phyloP scores from a whole-genome alignment of 164 flowering plant species.

The Brasenia schreberi region DNA sequence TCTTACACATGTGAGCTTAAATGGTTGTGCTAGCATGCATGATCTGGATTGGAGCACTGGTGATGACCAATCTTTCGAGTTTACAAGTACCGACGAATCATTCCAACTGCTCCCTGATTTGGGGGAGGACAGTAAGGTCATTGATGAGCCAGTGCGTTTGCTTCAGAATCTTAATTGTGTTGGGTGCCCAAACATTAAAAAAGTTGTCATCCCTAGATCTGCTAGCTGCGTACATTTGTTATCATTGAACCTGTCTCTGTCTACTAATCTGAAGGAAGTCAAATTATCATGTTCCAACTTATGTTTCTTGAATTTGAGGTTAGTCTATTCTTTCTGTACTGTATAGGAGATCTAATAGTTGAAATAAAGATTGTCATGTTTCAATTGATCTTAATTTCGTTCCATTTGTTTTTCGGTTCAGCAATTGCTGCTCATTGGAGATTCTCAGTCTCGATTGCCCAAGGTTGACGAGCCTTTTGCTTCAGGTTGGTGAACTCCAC shows the following conservation, averaged over 20 bases:
- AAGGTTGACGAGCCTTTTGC: slow-evolving; percentile 73
- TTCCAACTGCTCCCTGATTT: slow-evolving; percentile 9
- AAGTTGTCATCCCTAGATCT: slow-evolving; percentile 58
- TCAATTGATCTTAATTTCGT: neutral
- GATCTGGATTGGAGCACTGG: slow-evolving; percentile 74
- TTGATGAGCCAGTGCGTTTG: slow-evolving; percentile 35
- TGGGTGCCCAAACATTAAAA: slow-evolving; percentile 81
- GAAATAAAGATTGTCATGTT: neutral
- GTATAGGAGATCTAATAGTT: neutral
- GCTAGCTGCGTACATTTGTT: slow-evolving; percentile 66
- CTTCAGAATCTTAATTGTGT: slow-evolving; percentile 88
- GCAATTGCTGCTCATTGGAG: slow-evolving; percentile 81
- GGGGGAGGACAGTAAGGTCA: slow-evolving; percentile 12
- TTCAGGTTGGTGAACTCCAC: slow-evolving; percentile 53
- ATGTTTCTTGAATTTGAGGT: slow-evolving; percentile 82
- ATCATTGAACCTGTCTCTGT: slow-evolving; percentile 76
- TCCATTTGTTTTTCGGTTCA: neutral
- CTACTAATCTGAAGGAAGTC: slow-evolving; percentile 78
- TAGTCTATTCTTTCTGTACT: neutral
- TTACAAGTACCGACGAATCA: slow-evolving; percentile 7
- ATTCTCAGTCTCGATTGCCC: slow-evolving; percentile 74
- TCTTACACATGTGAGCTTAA: slow-evolving; percentile 84
- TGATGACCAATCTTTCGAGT: slow-evolving; percentile 15
- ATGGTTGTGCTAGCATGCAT: slow-evolving; percentile 86
- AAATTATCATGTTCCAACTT: slow-evolving; percentile 66